Evolutionary conservation across 768 basidiomycete genomes (phyloP), one percentile per base, ranked within the genome.

Genomic region (Naematelia aurantialba): DNA sequence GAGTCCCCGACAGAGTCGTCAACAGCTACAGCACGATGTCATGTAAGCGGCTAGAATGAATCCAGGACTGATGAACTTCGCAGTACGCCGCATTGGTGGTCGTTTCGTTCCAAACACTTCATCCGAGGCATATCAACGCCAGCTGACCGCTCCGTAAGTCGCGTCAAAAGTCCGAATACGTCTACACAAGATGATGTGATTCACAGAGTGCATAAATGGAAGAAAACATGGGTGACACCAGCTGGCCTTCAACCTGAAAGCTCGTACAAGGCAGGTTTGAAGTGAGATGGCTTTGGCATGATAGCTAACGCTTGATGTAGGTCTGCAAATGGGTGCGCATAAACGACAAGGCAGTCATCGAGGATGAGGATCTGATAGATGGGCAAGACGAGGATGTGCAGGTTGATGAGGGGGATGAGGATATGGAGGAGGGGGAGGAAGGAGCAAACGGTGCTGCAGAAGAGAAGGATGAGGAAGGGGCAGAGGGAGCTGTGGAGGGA

Each of bases 271-370:
- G 70, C 67, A 26, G 17, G 62, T 57, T 14, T 10, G 26, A n/a
- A 22, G 10, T 10, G 19, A 31, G 19, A n/a, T 24, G n/a, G 39
- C n/a, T 30, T 31, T 17, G 12, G 5, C n/a, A 21, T 46, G 12
- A 29, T 42, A 1, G 49, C 39, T 52, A 31, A 55, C 47, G 51
- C 24, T 12, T 13, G 45, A 39, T n/a, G 8, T 44, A 72, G 71
- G 66, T 73, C 45, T 73, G 67, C 42, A 69, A 67, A 66, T 73
- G 71, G 71, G 66, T 73, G 12, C 50, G 66, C 53, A 48, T 66
- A 2, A 59, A 67, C 5, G 61, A 50, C 24, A 51, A 55, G 44
- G 55, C 19, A 30, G 61, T 58, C 42, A 27, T 26, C 21, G n/a
- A 46, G 34, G 63, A 72, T 30, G 70, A 72, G n/a, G 65, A 68